Evolutionary conservation across 2,329 filamentous ascomycete genomes (phyloP).

Genomic region (Rhytidhysteron rufulum): DNA sequence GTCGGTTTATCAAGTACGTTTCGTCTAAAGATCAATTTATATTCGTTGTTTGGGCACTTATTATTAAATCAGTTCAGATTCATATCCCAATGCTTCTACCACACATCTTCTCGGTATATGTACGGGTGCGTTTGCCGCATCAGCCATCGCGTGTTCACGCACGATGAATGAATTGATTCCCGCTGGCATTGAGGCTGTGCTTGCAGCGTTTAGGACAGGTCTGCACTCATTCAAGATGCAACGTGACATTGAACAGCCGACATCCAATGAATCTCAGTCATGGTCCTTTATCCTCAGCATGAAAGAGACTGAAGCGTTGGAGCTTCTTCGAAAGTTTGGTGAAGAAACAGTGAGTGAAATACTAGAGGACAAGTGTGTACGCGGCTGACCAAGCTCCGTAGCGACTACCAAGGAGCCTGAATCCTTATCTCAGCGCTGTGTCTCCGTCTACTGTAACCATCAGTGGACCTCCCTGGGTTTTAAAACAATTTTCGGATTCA

Average conservation of each 20-base stretch:
- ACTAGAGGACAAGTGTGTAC: too few species aligned
- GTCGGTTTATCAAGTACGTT: slow-evolving; percentile 42
- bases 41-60: slow-evolving; percentile 26
- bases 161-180: slow-evolving; percentile 41
- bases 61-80: slow-evolving; percentile 39
- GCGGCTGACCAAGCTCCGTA: too few species aligned
- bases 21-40: slow-evolving; percentile 2
- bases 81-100: slow-evolving; percentile 36
- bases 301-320: too few species aligned
- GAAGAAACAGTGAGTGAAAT: too few species aligned
- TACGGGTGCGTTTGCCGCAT: slow-evolving; percentile 40
- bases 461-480: too few species aligned
- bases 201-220: slow-evolving; percentile 43
- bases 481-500: too few species aligned
- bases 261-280: slow-evolving; percentile 1
- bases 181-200: slow-evolving; percentile 39
- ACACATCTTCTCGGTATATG: slow-evolving; percentile 40
- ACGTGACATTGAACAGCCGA: slow-evolving; percentile 5
- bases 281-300: too few species aligned
- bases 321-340: too few species aligned
- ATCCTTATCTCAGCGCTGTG: too few species aligned
- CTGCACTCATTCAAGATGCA: slow-evolving; percentile 11
- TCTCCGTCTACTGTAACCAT: too few species aligned
- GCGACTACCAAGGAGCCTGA: too few species aligned
- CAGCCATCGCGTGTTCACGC: slow-evolving; percentile 37